Evolutionary conservation across 257 asterid species (phyloP), one percentile per base, ranked within the genome.

Genomic region (Primulina huaijiensis): DNA sequence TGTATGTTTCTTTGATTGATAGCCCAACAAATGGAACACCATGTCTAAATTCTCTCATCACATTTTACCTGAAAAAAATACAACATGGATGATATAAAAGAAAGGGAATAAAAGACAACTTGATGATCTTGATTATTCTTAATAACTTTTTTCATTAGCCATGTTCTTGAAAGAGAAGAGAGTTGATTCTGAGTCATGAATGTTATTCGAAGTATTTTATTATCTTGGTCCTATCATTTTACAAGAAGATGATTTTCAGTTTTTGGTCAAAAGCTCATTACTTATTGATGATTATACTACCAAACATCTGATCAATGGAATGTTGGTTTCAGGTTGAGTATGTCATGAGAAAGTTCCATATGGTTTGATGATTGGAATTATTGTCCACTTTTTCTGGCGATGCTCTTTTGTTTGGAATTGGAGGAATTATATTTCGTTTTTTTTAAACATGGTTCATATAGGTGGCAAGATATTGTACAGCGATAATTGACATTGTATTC

Each of bases 401-500:
- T 67, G 65, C 65, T 35, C 69, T 74, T 68, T 46, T 55, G 67
- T 65, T 69, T 76, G 64, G 63, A 40, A 62, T 65, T 56, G 73
- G 82, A 58, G 75, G 73, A 75, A 14, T 50, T 16, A 16, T 17
- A 50, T 16, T 50, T 50, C 7, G 17, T 50, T 62, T 19, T 63
- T 65, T 59, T 52, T 29, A 46, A 21, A 9, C 35, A 62, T 57
- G 21, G 59, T 71, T 75, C 76, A 72, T 73, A 65, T 65, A 67
- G 87, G 69, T 79, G 72, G 74, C 46, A 72, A 75, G 82, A 65
- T 64, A 68, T 61, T 87, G 89, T 82, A 87, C 82, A 82, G 88
- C 74, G 35, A 37, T 69, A 38, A 25, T 57, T 57, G 67, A 66
- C 64, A 64, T 62, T 65, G 74, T 72, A 80, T 71, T 82, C 79